Percentiles rank a stretch among this genome's conserved stretches.
phyloP scores from a whole-genome alignment of 176 grass and related monocot species.

The Olyra latifolia region DNA sequence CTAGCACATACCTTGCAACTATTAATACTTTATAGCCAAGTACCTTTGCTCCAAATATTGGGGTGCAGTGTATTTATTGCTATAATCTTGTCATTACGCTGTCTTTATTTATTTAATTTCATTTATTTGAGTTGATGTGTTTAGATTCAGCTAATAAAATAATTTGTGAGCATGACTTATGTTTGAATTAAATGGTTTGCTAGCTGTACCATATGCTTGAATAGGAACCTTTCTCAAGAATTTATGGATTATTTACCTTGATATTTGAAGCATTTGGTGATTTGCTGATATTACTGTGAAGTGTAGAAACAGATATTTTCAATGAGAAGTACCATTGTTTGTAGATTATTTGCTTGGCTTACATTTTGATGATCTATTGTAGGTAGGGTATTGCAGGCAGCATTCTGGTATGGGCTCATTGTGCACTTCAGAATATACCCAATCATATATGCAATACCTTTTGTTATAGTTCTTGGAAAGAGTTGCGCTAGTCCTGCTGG shows the following conservation, averaged over 20 bases:
- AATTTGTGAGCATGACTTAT: background rate
- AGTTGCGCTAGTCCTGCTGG: constrained; percentile 33
- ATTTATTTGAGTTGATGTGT: background rate
- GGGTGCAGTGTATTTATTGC: background rate
- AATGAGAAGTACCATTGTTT: background rate
- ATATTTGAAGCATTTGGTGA: background rate
- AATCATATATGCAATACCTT: constrained; percentile 85
- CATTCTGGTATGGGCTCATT: constrained; percentile 90
- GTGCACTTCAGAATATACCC: constrained; percentile 97
- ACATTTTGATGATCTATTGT: constrained; percentile 36
- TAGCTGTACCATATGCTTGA: background rate
- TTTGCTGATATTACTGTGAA: background rate
- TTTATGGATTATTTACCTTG: background rate
- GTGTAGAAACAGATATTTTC: background rate
- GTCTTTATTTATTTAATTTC: background rate
- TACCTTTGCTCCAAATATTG: constrained; percentile 3
- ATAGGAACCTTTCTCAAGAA: background rate
- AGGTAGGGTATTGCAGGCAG: constrained; percentile 82
- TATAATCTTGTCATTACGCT: background rate
- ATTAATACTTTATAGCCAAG: background rate
- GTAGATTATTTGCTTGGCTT: constrained; percentile 11
- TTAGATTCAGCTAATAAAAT: background rate
- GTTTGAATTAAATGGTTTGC: background rate
- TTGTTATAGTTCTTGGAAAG: constrained; percentile 75
- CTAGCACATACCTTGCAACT: background rate